Evolutionary conservation across 2,329 filamentous ascomycete genomes (phyloP).

Genomic region (Teratosphaeria zuluensis): DNA sequence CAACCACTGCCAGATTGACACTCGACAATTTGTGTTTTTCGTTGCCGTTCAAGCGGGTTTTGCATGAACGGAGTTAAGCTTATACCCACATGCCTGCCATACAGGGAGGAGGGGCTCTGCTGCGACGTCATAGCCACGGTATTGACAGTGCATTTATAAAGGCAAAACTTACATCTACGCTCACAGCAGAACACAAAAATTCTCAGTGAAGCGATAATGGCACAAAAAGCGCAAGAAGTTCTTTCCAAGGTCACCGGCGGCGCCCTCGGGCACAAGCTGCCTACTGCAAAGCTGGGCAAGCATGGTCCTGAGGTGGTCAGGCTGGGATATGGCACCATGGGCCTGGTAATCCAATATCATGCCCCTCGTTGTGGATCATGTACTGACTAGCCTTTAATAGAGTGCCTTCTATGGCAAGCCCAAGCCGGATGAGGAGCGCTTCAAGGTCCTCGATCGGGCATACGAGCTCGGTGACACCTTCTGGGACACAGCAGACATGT

Average conservation of each 20-base stretch:
- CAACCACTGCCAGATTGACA: too few species aligned
- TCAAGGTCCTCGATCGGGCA: conserved; percentile 42
- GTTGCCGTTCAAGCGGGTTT: neutral
- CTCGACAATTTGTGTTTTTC: neutral
- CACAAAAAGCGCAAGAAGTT: conserved; percentile 13
- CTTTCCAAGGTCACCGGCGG: conserved; percentile 15
- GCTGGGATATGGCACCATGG: conserved; percentile 48
- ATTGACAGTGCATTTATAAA: too few species aligned
- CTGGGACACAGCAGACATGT: conserved; percentile 29
- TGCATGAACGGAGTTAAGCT: too few species aligned
- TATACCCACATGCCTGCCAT: too few species aligned
- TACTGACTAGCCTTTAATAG: conserved; percentile 2
- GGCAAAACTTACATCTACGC: neutral
- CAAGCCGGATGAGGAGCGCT: conserved; percentile 41
- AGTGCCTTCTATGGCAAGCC: conserved; percentile 37
- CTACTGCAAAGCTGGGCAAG: conserved; percentile 41
- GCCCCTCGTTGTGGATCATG: neutral
- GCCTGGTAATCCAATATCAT: conserved; percentile 22
- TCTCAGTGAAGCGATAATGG: neutral
- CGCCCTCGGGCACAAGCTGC: conserved; percentile 22
- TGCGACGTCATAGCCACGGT: neutral
- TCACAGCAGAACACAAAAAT: neutral
- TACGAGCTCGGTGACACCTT: conserved; percentile 42
- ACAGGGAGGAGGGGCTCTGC: neutral
- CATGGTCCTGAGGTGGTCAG: conserved; percentile 43